These are phyloP conservation scores for Neurospora sp. DNA, from an alignment of 495 filamentous ascomycete species.

Conservation along the genomic window DNA sequence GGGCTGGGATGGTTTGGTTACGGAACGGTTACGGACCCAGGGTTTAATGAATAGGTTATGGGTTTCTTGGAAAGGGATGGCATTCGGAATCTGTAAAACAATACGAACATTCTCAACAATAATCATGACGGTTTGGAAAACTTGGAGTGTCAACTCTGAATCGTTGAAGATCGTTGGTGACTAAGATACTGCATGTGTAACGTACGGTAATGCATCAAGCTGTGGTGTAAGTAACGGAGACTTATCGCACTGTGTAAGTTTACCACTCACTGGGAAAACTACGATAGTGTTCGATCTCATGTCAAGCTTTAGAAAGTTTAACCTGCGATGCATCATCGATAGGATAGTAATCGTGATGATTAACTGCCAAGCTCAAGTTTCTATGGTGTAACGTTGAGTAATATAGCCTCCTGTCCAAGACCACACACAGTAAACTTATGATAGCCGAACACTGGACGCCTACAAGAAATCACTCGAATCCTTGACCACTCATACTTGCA, in stretches of 20 bases:
- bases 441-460: not conserved
- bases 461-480: not conserved
- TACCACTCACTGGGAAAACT: not conserved
- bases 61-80: not conserved
- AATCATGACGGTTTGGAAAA: not conserved
- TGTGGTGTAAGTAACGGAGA: not conserved
- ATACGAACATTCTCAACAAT: not conserved
- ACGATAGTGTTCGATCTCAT: not conserved
- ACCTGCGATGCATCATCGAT: not conserved
- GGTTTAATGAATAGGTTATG: not conserved
- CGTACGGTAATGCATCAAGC: not conserved
- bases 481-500: not conserved
- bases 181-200: not conserved
- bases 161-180: not conserved
- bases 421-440: not conserved
- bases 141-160: not conserved
- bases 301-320: not conserved
- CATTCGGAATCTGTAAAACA: not conserved
- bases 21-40: not conserved
- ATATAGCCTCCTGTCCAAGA: not conserved
- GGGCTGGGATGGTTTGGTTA: not conserved
- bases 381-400: not conserved
- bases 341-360: not conserved
- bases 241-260: not conserved
- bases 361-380: not conserved